phyloP scores from a whole-genome alignment of 2,329 filamentous ascomycete species.

The Bipolaris bicolor region DNA sequence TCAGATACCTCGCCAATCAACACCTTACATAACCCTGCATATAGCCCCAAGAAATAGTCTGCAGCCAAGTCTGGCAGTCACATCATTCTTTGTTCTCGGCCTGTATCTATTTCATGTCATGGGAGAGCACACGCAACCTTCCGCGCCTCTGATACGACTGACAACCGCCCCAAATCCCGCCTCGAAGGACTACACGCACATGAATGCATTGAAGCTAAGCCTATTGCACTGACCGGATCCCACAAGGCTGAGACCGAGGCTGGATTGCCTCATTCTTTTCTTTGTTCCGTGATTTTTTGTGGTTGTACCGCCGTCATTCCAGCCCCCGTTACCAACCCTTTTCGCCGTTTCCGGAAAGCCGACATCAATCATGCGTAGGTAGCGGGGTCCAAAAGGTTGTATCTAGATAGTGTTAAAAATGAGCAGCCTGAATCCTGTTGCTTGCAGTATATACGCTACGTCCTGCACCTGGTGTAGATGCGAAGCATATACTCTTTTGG shows the following conservation, averaged over 20 bases:
- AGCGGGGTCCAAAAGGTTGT: background rate
- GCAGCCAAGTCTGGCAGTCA: conserved; percentile 4
- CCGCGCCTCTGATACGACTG: conserved; percentile 2
- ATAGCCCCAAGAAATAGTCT: background rate
- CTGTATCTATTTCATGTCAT: background rate
- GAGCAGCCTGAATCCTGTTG: background rate
- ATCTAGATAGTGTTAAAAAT: background rate
- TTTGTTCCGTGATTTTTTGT: background rate
- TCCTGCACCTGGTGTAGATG: conserved; percentile 2
- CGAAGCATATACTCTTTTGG: background rate
- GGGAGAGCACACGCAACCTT: background rate
- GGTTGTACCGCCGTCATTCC: background rate
- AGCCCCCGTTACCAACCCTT: background rate
- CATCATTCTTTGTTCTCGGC: background rate
- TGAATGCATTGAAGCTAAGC: conserved; percentile 3
- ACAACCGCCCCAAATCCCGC: background rate
- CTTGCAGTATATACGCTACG: background rate
- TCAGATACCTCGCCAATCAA: too few relatives aligned
- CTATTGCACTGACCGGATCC: conserved; percentile 10
- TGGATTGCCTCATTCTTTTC: background rate
- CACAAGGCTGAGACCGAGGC: background rate
- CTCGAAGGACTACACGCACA: background rate
- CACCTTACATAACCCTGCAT: background rate
- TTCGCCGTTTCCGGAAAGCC: conserved; percentile 2
- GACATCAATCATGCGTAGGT: background rate